Evolutionary conservation across 75 land plant genomes (phyloP).

Genomic region (Chamaecyparis obtusa): DNA sequence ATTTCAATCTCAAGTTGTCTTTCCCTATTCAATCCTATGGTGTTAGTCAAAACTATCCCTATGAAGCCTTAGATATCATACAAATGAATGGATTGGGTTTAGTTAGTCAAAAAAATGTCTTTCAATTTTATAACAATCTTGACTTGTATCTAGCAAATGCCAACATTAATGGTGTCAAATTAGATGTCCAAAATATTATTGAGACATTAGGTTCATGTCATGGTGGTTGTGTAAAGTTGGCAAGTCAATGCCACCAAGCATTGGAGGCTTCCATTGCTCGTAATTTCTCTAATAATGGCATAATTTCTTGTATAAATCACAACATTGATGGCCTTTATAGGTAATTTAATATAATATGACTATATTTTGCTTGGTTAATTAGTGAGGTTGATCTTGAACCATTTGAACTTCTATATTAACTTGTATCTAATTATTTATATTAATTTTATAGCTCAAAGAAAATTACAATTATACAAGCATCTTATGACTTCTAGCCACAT

Average conservation of each 20-base stretch:
- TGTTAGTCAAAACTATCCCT: conserved; percentile 52
- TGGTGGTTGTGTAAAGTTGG: conserved; percentile 78
- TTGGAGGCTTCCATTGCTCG: conserved; percentile 76
- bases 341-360: conserved; percentile 23
- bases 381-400: not conserved
- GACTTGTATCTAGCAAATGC: conserved; percentile 81
- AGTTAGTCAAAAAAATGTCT: conserved; percentile 71
- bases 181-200: conserved; percentile 84
- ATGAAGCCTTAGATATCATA: conserved; percentile 51
- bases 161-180: conserved; percentile 93
- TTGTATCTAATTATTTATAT: not conserved
- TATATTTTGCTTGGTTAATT: not conserved
- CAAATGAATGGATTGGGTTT: conserved; percentile 70
- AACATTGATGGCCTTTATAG: conserved; percentile 88
- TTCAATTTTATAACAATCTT: conserved; percentile 71
- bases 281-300: conserved; percentile 84
- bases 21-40: conserved; percentile 78
- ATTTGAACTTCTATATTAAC: not conserved
- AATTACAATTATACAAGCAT: no score
- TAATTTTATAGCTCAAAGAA: conserved; percentile 49
- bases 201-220: conserved; percentile 88
- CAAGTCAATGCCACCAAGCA: conserved; percentile 75
- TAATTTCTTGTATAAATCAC: conserved; percentile 93
- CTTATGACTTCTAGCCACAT: no score
- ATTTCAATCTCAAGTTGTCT: conserved; percentile 57